Conservation (phyloP, 176 grass and related monocot species). For the Chloris gayana region DNA sequence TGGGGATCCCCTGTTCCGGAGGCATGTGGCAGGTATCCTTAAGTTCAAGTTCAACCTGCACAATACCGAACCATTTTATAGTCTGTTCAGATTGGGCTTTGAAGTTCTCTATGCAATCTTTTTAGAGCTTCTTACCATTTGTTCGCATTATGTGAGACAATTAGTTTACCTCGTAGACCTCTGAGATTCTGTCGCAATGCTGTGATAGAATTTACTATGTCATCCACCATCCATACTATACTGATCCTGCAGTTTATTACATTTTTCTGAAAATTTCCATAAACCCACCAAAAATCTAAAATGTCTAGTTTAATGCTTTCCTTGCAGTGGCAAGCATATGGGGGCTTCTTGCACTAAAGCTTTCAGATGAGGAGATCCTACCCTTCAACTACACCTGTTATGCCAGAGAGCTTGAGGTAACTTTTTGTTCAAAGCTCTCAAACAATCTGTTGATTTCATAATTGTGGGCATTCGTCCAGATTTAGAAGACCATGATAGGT, state of each 20-base stretch:
- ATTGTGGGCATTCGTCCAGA: background rate
- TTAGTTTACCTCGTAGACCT: conserved; percentile 15
- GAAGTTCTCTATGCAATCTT: conserved; percentile 13
- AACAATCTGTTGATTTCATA: conserved; percentile 9
- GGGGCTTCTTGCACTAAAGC: conserved; percentile 79
- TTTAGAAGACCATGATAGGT: conserved; percentile 22
- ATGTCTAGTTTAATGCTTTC: conserved; percentile 18
- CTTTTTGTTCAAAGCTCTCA: conserved; percentile 2
- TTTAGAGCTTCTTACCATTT: background rate
- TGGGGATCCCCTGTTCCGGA: conserved; percentile 83
- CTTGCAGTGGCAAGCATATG: conserved; percentile 77
- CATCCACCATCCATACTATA: background rate
- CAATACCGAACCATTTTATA: background rate
- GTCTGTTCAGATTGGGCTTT: background rate
- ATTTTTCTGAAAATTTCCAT: background rate
- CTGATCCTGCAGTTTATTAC: background rate
- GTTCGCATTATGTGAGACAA: background rate
- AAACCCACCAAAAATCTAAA: background rate
- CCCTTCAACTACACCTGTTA: conserved; percentile 87
- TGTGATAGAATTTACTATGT: background rate
- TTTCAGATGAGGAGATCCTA: conserved; percentile 88
- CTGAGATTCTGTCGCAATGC: background rate
- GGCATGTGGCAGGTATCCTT: conserved; percentile 71
- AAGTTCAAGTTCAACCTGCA: background rate
- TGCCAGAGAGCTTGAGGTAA: conserved; percentile 70